Percentiles rank a stretch among this genome's conserved stretches.
phyloP scores from a whole-genome alignment of 2,329 filamentous ascomycete species.

The Claviceps sp. region DNA sequence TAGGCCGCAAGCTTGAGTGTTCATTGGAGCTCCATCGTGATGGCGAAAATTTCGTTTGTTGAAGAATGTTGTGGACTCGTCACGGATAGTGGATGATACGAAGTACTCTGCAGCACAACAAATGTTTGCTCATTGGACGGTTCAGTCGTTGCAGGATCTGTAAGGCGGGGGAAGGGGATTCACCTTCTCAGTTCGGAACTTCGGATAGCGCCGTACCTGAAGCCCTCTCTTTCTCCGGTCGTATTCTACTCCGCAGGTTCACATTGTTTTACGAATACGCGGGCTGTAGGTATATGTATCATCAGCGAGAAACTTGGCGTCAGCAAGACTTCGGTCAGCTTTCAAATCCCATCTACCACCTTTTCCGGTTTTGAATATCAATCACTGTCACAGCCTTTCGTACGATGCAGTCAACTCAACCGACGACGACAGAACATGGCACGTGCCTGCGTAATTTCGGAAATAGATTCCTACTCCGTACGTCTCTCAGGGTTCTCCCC shows the following conservation, averaged over 20 bases:
- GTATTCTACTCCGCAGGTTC: neutral
- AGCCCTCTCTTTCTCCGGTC: neutral
- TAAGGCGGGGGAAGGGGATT: neutral
- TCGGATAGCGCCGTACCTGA: neutral
- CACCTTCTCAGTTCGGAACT: neutral
- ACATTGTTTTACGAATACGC: neutral
- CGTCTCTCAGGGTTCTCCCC: too few relatives aligned
- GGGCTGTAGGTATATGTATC: too few relatives aligned
- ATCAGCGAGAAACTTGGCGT: neutral
- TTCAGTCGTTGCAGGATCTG: neutral
- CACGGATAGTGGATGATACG: too few relatives aligned
- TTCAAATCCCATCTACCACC: neutral
- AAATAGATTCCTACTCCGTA: too few relatives aligned
- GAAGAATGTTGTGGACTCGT: too few relatives aligned
- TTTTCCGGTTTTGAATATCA: neutral
- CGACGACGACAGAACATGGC: too few relatives aligned
- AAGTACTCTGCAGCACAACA: neutral
- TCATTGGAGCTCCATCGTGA: too few relatives aligned
- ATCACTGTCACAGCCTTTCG: neutral
- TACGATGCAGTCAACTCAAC: neutral
- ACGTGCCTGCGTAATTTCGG: too few relatives aligned
- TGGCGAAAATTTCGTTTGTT: too few relatives aligned
- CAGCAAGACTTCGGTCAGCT: neutral
- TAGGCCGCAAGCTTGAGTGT: too few relatives aligned
- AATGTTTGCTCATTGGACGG: neutral